These are phyloP conservation scores for Exophiala sp. DNA, from an alignment of 2,329 filamentous ascomycete genomes.

Conservation along the genomic window DNA sequence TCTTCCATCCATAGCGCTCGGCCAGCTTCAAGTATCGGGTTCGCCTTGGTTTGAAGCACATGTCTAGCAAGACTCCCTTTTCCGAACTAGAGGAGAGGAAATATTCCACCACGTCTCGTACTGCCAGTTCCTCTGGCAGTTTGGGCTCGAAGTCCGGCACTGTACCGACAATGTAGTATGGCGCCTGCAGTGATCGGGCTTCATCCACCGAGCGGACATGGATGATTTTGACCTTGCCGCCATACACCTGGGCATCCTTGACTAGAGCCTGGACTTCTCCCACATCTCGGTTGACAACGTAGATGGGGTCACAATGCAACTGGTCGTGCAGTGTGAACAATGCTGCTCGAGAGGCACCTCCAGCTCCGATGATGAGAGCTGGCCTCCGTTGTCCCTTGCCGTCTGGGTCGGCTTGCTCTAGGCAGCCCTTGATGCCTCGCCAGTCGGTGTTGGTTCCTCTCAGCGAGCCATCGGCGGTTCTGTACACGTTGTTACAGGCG, in stretches of 20 bases:
- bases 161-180: slow-evolving; percentile 37
- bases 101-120: slow-evolving; percentile 28
- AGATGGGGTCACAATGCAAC: slow-evolving; percentile 32
- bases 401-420: slow-evolving; percentile 24
- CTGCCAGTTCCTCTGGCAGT: slow-evolving; percentile 30
- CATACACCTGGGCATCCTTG: slow-evolving; percentile 25
- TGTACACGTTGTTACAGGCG: slow-evolving; percentile 29
- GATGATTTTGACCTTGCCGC: slow-evolving; percentile 24
- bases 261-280: slow-evolving; percentile 31
- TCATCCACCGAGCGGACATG: slow-evolving; percentile 32
- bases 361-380: slow-evolving; percentile 39
- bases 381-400: slow-evolving; percentile 24
- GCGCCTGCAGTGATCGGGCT: slow-evolving; percentile 26
- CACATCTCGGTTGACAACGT: slow-evolving; percentile 36
- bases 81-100: slow-evolving; percentile 29
- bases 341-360: slow-evolving; percentile 41
- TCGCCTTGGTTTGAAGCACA: slow-evolving; percentile 41
- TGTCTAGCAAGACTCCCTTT: slow-evolving; percentile 38
- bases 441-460: slow-evolving; percentile 43
- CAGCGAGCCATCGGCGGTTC: slow-evolving; percentile 28
- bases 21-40: slow-evolving; percentile 37
- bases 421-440: slow-evolving; percentile 38
- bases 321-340: slow-evolving; percentile 34
- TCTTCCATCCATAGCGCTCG: slow-evolving; percentile 33
- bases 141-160: slow-evolving; percentile 37